These are phyloP conservation scores for Halenospora varia DNA, from an alignment of 495 filamentous ascomycete species.

Conservation along the genomic window DNA sequence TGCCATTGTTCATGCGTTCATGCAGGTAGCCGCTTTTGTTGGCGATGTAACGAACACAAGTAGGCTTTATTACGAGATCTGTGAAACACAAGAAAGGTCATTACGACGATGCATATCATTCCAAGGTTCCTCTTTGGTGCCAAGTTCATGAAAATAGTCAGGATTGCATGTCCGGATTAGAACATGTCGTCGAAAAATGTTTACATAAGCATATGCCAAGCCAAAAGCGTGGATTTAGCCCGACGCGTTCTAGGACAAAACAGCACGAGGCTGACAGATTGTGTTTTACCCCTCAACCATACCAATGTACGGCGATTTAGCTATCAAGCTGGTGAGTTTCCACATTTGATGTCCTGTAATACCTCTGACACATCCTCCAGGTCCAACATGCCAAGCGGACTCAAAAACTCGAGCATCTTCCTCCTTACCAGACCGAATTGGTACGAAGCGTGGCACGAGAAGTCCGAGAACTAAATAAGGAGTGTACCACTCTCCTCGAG, in stretches of 20 bases:
- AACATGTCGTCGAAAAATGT: too few relatives aligned
- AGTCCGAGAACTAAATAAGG: constrained; percentile 90
- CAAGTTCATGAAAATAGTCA: too few relatives aligned
- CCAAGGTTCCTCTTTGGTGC: too few relatives aligned
- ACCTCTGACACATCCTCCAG: constrained; percentile 37
- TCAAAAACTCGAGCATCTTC: constrained; percentile 80
- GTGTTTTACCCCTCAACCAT: not conserved
- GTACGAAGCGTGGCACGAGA: constrained; percentile 85
- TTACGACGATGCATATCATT: too few relatives aligned
- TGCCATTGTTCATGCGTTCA: not conserved
- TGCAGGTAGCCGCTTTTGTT: not conserved
- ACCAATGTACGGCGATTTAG: constrained; percentile 85
- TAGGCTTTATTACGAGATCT: too few relatives aligned
- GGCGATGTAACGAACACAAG: not conserved
- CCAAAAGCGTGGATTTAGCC: too few relatives aligned
- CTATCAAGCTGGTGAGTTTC: constrained; percentile 69
- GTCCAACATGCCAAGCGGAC: constrained; percentile 97
- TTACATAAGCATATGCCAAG: too few relatives aligned
- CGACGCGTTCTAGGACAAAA: too few relatives aligned
- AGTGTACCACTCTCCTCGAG: constrained; percentile 74
- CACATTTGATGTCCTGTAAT: not conserved
- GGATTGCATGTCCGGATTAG: too few relatives aligned
- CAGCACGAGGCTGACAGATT: not conserved
- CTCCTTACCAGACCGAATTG: constrained; percentile 89
- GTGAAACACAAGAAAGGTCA: too few relatives aligned